Conservation (phyloP, 2,329 filamentous ascomycete species). For the Cytospora piceicola region DNA sequence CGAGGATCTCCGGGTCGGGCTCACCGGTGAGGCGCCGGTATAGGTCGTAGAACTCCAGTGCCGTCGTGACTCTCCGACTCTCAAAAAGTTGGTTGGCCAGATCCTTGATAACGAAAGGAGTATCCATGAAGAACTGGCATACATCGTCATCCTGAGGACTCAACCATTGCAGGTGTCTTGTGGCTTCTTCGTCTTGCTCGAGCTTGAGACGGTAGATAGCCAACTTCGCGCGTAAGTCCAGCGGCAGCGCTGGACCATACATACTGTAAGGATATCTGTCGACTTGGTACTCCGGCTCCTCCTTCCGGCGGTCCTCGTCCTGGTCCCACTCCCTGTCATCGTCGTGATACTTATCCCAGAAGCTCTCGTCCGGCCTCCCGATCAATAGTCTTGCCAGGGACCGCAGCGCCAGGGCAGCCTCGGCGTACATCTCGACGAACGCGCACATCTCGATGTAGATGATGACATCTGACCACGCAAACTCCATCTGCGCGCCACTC, state of each 20-base stretch:
- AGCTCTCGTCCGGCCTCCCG: constrained; percentile 71
- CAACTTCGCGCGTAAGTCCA: constrained; percentile 83
- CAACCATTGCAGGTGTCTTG: constrained; percentile 73
- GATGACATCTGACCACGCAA: constrained; percentile 80
- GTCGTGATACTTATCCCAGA: constrained; percentile 72
- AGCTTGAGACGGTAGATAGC: constrained; percentile 80
- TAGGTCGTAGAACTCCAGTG: constrained; percentile 60
- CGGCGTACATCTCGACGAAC: constrained; percentile 62
- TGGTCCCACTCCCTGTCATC: constrained; percentile 92
- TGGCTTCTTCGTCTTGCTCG: constrained; percentile 70
- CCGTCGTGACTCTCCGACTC: constrained; percentile 42
- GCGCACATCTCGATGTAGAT: constrained; percentile 83
- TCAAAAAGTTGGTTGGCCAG: constrained; percentile 54
- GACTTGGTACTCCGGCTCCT: constrained; percentile 63
- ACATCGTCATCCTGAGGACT: constrained; percentile 62
- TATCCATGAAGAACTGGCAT: constrained; percentile 61
- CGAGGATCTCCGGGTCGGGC: constrained; percentile 55
- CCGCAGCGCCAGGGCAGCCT: constrained; percentile 73
- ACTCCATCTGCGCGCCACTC: constrained; percentile 40
- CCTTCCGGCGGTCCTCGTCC: constrained; percentile 67
- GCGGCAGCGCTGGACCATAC: constrained; percentile 76
- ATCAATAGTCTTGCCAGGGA: constrained; percentile 80
- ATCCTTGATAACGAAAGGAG: constrained; percentile 80
- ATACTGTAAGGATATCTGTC: constrained; percentile 55
- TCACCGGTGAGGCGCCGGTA: constrained; percentile 54